These are phyloP conservation scores for Chromera velia DNA, from an alignment of 73 alveolate genomes.

Conservation along the genomic window DNA sequence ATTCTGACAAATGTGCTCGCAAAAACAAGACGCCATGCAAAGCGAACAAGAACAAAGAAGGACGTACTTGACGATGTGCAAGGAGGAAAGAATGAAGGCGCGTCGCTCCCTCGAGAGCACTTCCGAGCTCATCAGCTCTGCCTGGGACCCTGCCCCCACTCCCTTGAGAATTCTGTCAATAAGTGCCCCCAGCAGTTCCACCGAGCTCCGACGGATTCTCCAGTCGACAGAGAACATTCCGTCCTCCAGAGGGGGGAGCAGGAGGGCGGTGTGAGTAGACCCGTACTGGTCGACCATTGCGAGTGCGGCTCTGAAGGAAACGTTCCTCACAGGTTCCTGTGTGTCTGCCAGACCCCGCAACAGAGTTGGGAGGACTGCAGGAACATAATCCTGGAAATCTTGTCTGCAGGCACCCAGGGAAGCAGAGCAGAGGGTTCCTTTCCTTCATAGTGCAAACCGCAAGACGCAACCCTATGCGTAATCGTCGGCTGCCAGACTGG, in stretches of 20 bases:
- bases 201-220: slow-evolving; percentile 8
- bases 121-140: not conserved
- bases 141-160: not conserved
- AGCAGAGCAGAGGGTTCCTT: not conserved
- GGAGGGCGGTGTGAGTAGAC: slow-evolving; percentile 26
- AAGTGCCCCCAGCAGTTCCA: not conserved
- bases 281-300: slow-evolving; percentile 21
- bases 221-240: slow-evolving; percentile 28
- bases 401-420: not conserved
- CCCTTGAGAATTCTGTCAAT: not conserved
- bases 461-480: too few relatives aligned
- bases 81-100: slow-evolving; percentile 25
- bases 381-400: too few relatives aligned
- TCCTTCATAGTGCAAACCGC: too few relatives aligned
- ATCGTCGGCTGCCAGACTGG: too few relatives aligned
- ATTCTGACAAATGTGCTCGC: too few relatives aligned
- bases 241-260: slow-evolving; percentile 41
- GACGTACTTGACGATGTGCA: slow-evolving; percentile 20
- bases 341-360: slow-evolving; percentile 31
- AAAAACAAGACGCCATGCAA: too few relatives aligned
- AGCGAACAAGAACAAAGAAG: too few relatives aligned
- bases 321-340: slow-evolving; percentile 13
- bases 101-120: slow-evolving; percentile 23
- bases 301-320: slow-evolving; percentile 33
- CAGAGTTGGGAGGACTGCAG: slow-evolving; percentile 11